Base-by-base conservation (phyloP, 2,329 filamentous ascomycete species). In the Leptographium procerum region DNA sequence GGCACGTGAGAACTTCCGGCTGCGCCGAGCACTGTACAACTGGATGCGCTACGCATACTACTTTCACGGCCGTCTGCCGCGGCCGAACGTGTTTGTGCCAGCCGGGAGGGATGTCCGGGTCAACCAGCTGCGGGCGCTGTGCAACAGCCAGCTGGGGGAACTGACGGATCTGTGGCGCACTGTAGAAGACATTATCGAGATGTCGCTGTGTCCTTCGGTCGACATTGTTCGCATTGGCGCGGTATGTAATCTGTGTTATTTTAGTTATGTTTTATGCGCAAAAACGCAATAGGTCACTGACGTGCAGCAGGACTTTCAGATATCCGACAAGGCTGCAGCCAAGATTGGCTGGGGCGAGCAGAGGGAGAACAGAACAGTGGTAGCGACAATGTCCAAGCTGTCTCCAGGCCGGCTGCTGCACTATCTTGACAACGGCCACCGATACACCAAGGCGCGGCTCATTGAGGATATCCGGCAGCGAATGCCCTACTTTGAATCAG, bases 31-130 rank as follows among this genome's bases (percentile, higher is more conserved):
- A 0, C 66, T 82, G 33, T 80, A 79, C 55, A 68, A 72, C 34
- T 83, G 79, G 79, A 81, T 79, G 78, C 70, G 79, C 4, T 82
- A 78, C 61, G 72, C 77, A 8, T 72, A 73, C 36, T 76, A 78
- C 60, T 81, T 81, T 60, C 78, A 82, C 52, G 73, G 74, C 13
- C 72, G 73, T 34, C 67, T 71, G 69, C 11, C 67, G 69, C 29
- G 50, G 51, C 64, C 61, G 3, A 65, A 58, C 34, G 47, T 56
- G 34, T 63, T 60, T 36, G 52, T 62, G 7, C 64, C 64, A 16
- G 53, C 60, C 7, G 64, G 61, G 24, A 59, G 61, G 10, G 70
- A 75, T 51, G 71, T 74, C 14, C 69, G 76, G 51, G 70, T 69
- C 31, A 75, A 71, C 50, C 72, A 75, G 61, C 69, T 80, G 64